Evolutionary conservation across 768 basidiomycete genomes (phyloP).

Genomic region (Boletus rubroflammeus): DNA sequence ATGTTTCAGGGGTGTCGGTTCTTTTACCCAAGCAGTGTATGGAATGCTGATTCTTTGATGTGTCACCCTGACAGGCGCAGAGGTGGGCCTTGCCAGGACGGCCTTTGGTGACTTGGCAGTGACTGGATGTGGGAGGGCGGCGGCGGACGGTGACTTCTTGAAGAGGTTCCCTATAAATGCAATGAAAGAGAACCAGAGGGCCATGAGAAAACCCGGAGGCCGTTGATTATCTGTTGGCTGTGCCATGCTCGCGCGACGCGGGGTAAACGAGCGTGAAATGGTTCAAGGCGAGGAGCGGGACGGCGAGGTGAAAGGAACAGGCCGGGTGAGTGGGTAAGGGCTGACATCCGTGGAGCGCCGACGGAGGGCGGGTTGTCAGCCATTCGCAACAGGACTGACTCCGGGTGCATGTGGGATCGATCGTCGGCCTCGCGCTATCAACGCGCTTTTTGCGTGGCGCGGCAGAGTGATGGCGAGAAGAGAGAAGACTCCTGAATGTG

Average conservation of each 20-base stretch:
- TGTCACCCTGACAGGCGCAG: background rate
- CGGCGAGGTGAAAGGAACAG: background rate
- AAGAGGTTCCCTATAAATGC: conserved; percentile 12
- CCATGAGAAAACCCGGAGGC: conserved; percentile 7
- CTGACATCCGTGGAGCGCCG: background rate
- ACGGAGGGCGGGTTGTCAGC: background rate
- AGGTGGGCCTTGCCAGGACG: background rate
- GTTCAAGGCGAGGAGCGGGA: background rate
- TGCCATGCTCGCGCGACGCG: background rate
- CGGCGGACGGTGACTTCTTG: conserved; percentile 6
- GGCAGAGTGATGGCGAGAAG: background rate
- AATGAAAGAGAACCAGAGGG: conserved; percentile 16
- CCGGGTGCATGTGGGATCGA: background rate
- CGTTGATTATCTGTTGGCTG: background rate
- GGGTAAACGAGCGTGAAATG: background rate
- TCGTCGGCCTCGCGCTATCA: conserved; percentile 19
- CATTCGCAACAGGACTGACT: background rate
- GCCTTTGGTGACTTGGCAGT: conserved; percentile 4
- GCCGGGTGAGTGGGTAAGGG: background rate
- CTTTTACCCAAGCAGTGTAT: background rate
- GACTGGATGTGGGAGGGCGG: conserved; percentile 16
- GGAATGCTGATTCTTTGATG: background rate
- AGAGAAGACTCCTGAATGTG: background rate
- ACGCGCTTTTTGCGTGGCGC: conserved; percentile 7
- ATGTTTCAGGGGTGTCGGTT: conserved; percentile 11